Percentiles rank a stretch among this genome's conserved stretches.
These are phyloP conservation scores for Streptanthus diversifolius DNA, from an alignment of 345 rosid genomes.

Conservation along the genomic window DNA sequence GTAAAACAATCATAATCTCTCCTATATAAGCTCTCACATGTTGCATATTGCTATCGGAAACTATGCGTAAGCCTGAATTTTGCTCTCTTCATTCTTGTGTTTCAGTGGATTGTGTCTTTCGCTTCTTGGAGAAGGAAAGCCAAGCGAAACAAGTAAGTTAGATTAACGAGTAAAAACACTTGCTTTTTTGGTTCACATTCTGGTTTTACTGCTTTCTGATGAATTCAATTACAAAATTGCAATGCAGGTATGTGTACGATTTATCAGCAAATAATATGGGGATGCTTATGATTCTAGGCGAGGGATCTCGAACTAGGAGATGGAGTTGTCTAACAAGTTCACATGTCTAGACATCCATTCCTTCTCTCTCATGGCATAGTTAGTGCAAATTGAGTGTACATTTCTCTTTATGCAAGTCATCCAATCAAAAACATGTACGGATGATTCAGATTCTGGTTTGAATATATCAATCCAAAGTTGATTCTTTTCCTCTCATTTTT, in stretches of 20 bases:
- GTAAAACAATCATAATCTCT: slow-evolving; percentile 33
- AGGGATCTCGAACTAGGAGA: slow-evolving; percentile 52
- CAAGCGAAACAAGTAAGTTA: slow-evolving; percentile 73
- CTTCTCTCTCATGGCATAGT: neutral
- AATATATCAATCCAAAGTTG: neutral
- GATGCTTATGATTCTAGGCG: slow-evolving; percentile 81
- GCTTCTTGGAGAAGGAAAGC: slow-evolving; percentile 82
- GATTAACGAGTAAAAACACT: neutral
- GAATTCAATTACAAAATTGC: neutral
- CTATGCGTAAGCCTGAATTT: neutral
- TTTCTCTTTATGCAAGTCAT: neutral
- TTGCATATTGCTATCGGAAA: neutral
- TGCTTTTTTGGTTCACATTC: neutral
- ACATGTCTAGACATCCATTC: slow-evolving; percentile 40
- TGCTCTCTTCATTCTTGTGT: slow-evolving; percentile 1
- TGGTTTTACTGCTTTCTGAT: neutral
- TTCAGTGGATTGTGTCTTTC: slow-evolving; percentile 81
- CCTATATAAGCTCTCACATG: neutral
- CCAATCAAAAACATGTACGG: neutral
- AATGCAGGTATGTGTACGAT: slow-evolving; percentile 56
- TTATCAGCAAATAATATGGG: slow-evolving; percentile 65
- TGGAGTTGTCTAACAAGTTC: slow-evolving; percentile 76
- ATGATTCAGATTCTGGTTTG: slow-evolving; percentile 15
- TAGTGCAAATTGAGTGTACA: slow-evolving; percentile 18
- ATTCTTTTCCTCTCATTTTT: neutral